Percentiles rank a stretch among this genome's conserved stretches.
Conservation (phyloP, 2,329 filamentous ascomycete genomes). For the Fusarium austroafricanum region DNA sequence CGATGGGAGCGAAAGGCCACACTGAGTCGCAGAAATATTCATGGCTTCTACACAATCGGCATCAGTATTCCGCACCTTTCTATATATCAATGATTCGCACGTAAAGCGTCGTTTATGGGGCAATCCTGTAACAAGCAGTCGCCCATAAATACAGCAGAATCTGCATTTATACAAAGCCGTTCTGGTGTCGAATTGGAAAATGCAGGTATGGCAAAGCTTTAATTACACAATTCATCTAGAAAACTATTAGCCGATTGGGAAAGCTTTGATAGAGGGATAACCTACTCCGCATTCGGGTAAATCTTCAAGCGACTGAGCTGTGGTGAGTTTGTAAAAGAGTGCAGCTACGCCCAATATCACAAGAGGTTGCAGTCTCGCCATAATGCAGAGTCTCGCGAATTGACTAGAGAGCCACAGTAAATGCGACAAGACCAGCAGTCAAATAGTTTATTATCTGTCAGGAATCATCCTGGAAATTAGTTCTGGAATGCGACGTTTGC, state of each 20-base stretch:
- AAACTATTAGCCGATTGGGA: too few relatives aligned
- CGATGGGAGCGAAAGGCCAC: not conserved
- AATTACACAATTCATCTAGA: not conserved
- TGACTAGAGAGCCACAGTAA: too few relatives aligned
- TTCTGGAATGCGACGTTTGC: too few relatives aligned
- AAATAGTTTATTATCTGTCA: too few relatives aligned
- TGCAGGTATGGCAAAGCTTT: not conserved
- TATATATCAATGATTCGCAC: not conserved
- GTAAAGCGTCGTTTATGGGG: fast-evolving
- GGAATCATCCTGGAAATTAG: too few relatives aligned
- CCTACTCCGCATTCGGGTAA: not conserved
- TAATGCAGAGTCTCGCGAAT: not conserved
- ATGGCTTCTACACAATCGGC: not conserved
- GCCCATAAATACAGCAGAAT: not conserved
- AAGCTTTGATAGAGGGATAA: too few relatives aligned
- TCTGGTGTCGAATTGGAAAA: not conserved
- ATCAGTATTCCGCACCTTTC: too few relatives aligned
- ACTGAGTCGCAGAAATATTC: not conserved
- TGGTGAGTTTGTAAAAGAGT: not conserved
- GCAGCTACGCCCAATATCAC: not conserved
- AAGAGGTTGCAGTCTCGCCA: not conserved
- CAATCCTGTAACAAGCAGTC: not conserved
- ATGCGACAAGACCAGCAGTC: too few relatives aligned
- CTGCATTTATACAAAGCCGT: not conserved
- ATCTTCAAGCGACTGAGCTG: not conserved